A percentile compares a stretch with the other conserved stretches of the same genome.
phyloP scores from a whole-genome alignment of 306 rosid genomes.

The Lathyrus aphaca region DNA sequence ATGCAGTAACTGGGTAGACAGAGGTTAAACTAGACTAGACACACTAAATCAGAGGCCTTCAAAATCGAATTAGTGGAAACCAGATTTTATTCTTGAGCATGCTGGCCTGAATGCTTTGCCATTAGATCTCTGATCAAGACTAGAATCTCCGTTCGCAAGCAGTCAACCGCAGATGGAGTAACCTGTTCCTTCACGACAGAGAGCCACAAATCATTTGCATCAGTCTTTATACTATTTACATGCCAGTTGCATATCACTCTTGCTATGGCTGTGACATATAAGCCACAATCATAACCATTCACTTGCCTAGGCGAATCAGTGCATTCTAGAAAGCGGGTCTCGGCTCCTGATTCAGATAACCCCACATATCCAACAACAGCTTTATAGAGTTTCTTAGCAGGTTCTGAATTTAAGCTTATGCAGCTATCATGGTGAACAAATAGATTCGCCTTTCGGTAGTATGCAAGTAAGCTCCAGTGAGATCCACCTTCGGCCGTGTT shows the following conservation, averaged over 20 bases:
- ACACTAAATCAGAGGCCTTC: neutral
- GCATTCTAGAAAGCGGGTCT: conserved; percentile 55
- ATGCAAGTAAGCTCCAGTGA: conserved; percentile 93
- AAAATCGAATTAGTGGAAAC: neutral
- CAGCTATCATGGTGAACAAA: conserved; percentile 84
- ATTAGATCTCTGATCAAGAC: conserved; percentile 65
- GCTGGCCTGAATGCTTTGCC: conserved; percentile 44
- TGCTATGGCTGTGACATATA: conserved; percentile 75
- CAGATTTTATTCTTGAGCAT: neutral
- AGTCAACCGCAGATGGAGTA: conserved; percentile 57
- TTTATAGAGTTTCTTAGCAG: conserved; percentile 62
- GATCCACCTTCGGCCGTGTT: conserved; percentile 73
- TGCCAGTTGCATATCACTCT: conserved; percentile 68
- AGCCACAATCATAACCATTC: conserved; percentile 88
- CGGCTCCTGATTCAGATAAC: conserved; percentile 37
- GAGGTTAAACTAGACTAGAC: neutral
- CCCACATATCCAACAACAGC: conserved; percentile 57
- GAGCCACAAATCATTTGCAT: conserved; percentile 57
- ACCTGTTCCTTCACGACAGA: conserved; percentile 61
- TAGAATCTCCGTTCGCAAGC: conserved; percentile 66
- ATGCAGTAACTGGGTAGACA: neutral
- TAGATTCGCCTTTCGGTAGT: conserved; percentile 54
- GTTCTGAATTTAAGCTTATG: conserved; percentile 45
- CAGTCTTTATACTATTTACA: conserved; percentile 38
- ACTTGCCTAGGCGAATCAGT: conserved; percentile 64